phyloP scores from a whole-genome alignment of 2,329 filamentous ascomycete species.

The Aspergillus fijiensis region DNA sequence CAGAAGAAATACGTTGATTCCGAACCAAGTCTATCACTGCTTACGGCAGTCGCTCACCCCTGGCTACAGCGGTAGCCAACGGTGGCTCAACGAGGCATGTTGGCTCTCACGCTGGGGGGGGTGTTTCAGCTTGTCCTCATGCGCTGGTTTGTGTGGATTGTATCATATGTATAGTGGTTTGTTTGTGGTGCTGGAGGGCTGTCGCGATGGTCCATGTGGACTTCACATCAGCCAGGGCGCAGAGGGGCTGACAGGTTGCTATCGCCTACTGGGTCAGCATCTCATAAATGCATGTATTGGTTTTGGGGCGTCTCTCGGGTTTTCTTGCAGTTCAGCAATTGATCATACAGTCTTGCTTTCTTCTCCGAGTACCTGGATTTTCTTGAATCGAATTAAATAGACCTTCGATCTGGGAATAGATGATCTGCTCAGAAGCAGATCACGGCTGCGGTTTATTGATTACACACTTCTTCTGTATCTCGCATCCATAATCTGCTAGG shows the following conservation, averaged over 20 bases:
- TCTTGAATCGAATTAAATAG: background rate
- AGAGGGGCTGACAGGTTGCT: background rate
- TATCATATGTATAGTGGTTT: slow-evolving; percentile 22
- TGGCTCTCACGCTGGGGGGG: background rate
- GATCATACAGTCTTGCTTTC: background rate
- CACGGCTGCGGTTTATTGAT: background rate
- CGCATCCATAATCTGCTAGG: too few species aligned
- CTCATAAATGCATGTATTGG: background rate
- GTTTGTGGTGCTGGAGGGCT: slow-evolving; percentile 12
- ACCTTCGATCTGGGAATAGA: background rate
- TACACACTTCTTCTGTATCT: too few species aligned
- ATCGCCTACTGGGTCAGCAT: background rate
- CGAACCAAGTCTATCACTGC: background rate
- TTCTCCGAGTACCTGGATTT: background rate
- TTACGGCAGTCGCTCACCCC: background rate
- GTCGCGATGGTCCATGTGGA: background rate
- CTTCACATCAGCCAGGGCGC: background rate
- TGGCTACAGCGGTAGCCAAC: background rate
- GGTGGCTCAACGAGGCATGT: background rate
- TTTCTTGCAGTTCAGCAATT: background rate
- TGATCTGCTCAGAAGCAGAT: background rate
- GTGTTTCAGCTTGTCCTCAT: background rate
- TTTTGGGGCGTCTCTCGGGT: background rate
- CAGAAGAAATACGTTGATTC: background rate
- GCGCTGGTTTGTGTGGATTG: slow-evolving; percentile 9